A percentile compares a stretch with the other conserved stretches of the same genome.
Conservation (phyloP, 2,329 filamentous ascomycete genomes). For the Sclerotinia borealis region DNA sequence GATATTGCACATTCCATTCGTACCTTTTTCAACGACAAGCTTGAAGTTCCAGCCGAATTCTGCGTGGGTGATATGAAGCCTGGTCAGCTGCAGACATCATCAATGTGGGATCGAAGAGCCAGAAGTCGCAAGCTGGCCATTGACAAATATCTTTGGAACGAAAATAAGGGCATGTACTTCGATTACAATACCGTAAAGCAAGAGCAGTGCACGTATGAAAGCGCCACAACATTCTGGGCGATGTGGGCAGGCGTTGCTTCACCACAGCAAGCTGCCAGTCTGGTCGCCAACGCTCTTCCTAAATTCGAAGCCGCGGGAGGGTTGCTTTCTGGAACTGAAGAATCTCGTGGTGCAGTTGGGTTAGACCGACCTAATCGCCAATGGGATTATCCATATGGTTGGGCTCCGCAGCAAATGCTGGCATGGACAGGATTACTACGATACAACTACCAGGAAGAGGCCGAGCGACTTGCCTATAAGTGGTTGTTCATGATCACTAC, state of each 20-base stretch:
- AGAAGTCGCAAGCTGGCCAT: conserved; percentile 78
- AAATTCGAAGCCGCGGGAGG: conserved; percentile 85
- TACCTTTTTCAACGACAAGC: conserved; percentile 72
- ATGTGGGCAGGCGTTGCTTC: conserved; percentile 91
- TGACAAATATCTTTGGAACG: conserved; percentile 92
- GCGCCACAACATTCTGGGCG: conserved; percentile 91
- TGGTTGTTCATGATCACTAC: conserved; percentile 99
- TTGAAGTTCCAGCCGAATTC: conserved; percentile 79
- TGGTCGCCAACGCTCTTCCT: conserved; percentile 77
- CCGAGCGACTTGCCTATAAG: conserved; percentile 84
- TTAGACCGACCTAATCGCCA: conserved; percentile 87
- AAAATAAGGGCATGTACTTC: conserved; percentile 91
- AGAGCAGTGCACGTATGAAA: conserved; percentile 78
- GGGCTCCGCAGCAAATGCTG: conserved; percentile 97
- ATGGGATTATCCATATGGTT: conserved; percentile 98
- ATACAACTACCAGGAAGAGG: conserved; percentile 87
- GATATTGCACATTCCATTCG: conserved; percentile 88
- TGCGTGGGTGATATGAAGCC: conserved; percentile 61
- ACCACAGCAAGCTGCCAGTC: conserved; percentile 75
- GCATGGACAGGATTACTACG: conserved; percentile 90
- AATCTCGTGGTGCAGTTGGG: conserved; percentile 74
- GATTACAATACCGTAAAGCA: conserved; percentile 88
- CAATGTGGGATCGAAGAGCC: conserved; percentile 84
- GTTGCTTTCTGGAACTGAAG: conserved; percentile 80
- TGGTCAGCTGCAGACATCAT: conserved; percentile 71